Conservation (phyloP, 345 rosid species). For the Eucalyptus decipiens region DNA sequence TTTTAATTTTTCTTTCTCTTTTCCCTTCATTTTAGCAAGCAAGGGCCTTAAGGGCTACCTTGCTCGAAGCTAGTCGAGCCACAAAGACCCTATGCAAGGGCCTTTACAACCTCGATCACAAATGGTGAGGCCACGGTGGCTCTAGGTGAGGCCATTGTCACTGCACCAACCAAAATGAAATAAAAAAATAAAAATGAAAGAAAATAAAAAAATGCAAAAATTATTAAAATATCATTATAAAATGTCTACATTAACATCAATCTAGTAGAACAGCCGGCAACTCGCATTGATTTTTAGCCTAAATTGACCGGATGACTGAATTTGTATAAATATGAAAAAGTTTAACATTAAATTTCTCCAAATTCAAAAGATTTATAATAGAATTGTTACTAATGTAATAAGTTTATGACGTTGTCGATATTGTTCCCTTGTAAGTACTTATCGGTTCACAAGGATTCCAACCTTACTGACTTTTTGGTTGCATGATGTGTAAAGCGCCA, state of each 20-base stretch:
- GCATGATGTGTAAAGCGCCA: neutral
- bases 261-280: neutral
- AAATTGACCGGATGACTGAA: neutral
- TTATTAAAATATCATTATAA: too few relatives aligned
- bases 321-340: neutral
- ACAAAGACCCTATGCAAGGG: neutral
- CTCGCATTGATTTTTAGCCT: neutral
- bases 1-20: too few relatives aligned
- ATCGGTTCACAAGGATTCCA: neutral
- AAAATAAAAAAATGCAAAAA: too few relatives aligned
- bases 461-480: neutral
- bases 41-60: neutral
- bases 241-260: neutral
- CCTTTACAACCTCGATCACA: neutral
- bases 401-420: too few relatives aligned
- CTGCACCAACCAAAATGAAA: neutral
- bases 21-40: neutral
- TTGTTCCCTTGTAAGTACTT: neutral
- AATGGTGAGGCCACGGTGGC: neutral
- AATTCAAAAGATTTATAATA: too few relatives aligned
- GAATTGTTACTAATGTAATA: too few relatives aligned
- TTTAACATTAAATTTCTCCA: too few relatives aligned
- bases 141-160: neutral
- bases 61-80: rapidly evolving
- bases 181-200: too few relatives aligned